Evolutionary conservation across 805 yeast genomes (phyloP), one percentile per base, ranked within the genome.

Genomic region (Nakazawaea populi): DNA sequence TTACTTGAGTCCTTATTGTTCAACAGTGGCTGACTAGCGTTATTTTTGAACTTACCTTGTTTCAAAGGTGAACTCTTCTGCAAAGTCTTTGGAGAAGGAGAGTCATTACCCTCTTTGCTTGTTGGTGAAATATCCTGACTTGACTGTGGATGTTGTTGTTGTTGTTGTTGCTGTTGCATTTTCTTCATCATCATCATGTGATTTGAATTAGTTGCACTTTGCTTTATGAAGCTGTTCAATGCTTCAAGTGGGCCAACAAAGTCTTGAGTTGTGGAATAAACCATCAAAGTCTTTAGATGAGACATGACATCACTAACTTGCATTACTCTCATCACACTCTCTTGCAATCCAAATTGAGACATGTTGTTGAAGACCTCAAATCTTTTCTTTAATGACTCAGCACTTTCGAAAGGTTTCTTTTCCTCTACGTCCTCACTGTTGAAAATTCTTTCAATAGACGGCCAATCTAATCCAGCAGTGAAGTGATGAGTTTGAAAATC

Each of bases 271-370:
- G 57, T 32, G 46, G 62, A 43, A 51, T 57, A 44, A 45, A 57
- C 28, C 81, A 87, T 82, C 50, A 89, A 67, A 5, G 86, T 82
- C 50, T 78, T 76, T 55, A 89, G 72, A 54, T 80, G 79, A 0
- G 89, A 74, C 89, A 89, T 85, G 8, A 85, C 84, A 64, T 88
- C 94, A 41, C 89, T 77, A 4, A 87, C 79, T 63, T 87, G 92
- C 68, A 89, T 66, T 27, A 83, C 73, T 53, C 92, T 70, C 80
- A 87, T 77, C 6, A 87, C 82, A 39, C 76, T 75, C 47, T 78
- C 82, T 49, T 80, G 82, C 5, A 86, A 65, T 0, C 96, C 96
- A 55, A 77, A 77, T 49, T 75, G 74, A 4, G 82, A 70, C 50
- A 82, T 66, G 40, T 69, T 69, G 43, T 73, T 69, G 54, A 73